Percentiles rank a stretch among this genome's conserved stretches.
phyloP scores from a whole-genome alignment of 2,329 filamentous ascomycete species.

The Elsinoe arachidis region DNA sequence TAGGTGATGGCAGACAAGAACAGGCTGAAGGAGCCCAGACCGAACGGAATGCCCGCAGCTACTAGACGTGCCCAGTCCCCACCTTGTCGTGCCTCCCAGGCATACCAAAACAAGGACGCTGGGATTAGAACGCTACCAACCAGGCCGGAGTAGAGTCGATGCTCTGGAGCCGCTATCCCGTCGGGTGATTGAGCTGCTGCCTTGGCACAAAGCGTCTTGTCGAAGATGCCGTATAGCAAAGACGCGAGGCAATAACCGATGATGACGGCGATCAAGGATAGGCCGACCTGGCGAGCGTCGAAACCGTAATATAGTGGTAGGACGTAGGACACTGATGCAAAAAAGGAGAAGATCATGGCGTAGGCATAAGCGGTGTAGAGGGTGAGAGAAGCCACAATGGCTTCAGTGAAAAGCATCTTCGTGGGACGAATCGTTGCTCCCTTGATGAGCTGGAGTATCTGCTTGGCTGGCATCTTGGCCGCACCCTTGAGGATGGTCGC shows the following conservation, averaged over 20 bases:
- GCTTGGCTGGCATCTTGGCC: constrained; percentile 51
- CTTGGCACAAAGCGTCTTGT: constrained; percentile 30
- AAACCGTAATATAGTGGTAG: constrained; percentile 25
- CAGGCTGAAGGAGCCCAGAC: constrained; percentile 5
- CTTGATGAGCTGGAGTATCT: constrained; percentile 24
- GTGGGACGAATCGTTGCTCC: constrained; percentile 29
- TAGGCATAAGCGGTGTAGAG: constrained; percentile 33
- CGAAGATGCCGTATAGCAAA: constrained; percentile 30
- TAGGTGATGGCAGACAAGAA: constrained; percentile 13
- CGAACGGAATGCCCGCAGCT: constrained; percentile 13
- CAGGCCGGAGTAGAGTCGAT: constrained; percentile 35
- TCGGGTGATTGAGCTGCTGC: constrained; percentile 31
- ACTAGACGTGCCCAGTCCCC: constrained; percentile 1
- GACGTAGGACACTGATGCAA: constrained; percentile 28
- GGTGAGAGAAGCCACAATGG: constrained; percentile 30
- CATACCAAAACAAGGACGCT: constrained; percentile 50
- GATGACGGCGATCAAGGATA: constrained; percentile 40
- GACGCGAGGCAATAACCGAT: constrained; percentile 46
- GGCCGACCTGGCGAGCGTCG: constrained; percentile 24
- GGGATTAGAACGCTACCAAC: constrained; percentile 36
- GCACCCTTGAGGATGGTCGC: constrained; percentile 49
- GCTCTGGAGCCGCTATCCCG: constrained; percentile 44
- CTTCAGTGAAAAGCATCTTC: constrained; percentile 29
- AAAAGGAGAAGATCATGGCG: constrained; percentile 32
- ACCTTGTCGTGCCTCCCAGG: constrained; percentile 41